Evolutionary conservation across 1,284 basidiomycete genomes (phyloP).

Genomic region (Ceratobasidium sp.): DNA sequence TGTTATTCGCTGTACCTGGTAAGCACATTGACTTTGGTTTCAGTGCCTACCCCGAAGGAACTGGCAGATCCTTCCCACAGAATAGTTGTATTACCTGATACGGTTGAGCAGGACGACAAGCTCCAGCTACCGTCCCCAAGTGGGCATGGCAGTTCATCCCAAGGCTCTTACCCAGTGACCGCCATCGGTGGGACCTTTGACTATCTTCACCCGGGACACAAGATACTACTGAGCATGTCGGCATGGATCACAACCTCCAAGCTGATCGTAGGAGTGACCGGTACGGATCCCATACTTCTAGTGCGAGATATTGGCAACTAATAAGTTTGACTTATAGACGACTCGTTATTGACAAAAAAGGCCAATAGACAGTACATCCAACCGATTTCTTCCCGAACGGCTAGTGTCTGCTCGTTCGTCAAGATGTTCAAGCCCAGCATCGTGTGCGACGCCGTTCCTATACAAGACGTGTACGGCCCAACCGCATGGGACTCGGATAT

Average conservation of each 20-base stretch:
- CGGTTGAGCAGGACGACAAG: slow-evolving; percentile 3
- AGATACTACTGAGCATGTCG: slow-evolving; percentile 94
- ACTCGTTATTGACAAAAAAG: slow-evolving; percentile 82
- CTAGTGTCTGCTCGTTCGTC: slow-evolving; percentile 73
- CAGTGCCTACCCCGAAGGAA: slow-evolving; percentile 33
- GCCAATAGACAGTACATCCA: slow-evolving; percentile 79
- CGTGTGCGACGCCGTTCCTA: slow-evolving; percentile 74
- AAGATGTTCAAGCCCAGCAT: slow-evolving; percentile 74
- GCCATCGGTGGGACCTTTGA: slow-evolving; percentile 91
- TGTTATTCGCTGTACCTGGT: slow-evolving; percentile 20
- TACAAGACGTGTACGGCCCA: slow-evolving; percentile 88
- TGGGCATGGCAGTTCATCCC: background rate
- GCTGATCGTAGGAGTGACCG: slow-evolving; percentile 91
- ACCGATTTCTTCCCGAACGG: slow-evolving; percentile 68
- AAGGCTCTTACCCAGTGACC: slow-evolving; percentile 62
- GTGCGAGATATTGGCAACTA: background rate
- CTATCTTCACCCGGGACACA: slow-evolving; percentile 97
- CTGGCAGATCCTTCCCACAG: slow-evolving; percentile 35
- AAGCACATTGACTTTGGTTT: slow-evolving; percentile 35
- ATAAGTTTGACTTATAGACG: slow-evolving; percentile 63
- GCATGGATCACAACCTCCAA: slow-evolving; percentile 83
- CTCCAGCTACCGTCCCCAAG: background rate
- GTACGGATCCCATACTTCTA: slow-evolving; percentile 57
- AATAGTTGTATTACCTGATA: slow-evolving; percentile 14
- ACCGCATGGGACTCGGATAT: slow-evolving; percentile 87